A percentile compares a stretch with the other conserved stretches of the same genome.
These are phyloP conservation scores for Monosporozyma aerobia DNA, from an alignment of 805 yeast species.

Conservation along the genomic window DNA sequence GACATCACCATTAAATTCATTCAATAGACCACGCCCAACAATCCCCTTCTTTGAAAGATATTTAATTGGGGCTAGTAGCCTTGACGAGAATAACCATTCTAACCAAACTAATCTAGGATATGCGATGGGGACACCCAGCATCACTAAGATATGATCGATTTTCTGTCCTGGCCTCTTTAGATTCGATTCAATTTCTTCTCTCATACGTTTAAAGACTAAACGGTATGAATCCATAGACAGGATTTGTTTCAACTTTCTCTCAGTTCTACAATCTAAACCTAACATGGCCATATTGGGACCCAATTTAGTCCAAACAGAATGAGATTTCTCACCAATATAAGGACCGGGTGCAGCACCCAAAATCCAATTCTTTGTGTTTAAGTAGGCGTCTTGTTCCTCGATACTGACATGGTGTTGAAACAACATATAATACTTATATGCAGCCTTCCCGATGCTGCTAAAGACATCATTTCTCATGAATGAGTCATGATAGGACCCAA, in stretches of 20 bases:
- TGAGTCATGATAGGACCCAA: constrained; percentile 71
- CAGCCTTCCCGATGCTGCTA: constrained; percentile 61
- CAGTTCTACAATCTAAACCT: constrained; percentile 92
- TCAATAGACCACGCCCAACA: constrained; percentile 62
- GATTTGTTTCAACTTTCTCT: constrained; percentile 57
- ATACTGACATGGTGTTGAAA: constrained; percentile 78
- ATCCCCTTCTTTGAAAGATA: constrained; percentile 52
- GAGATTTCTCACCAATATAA: constrained; percentile 57
- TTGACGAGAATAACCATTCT: constrained; percentile 63
- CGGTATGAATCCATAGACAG: constrained; percentile 49
- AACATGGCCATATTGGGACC: constrained; percentile 65
- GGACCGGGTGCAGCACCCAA: constrained; percentile 44
- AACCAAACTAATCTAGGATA: constrained; percentile 92
- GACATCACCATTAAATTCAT: constrained; percentile 85
- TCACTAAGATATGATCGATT: constrained; percentile 65
- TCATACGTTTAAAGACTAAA: constrained; percentile 49
- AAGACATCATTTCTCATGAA: constrained; percentile 71
- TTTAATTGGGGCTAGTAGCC: constrained; percentile 53
- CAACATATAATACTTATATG: constrained; percentile 79
- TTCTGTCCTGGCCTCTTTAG: constrained; percentile 28
- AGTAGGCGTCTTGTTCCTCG: constrained; percentile 31
- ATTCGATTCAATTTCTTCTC: constrained; percentile 38
- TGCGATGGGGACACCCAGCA: constrained; percentile 91
- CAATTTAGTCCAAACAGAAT: constrained; percentile 61
- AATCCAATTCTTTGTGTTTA: constrained; percentile 51